A percentile compares a stretch with the other conserved stretches of the same genome.
phyloP scores from a whole-genome alignment of 2,329 filamentous ascomycete genomes.

The Microdochium trichocladiopsis region DNA sequence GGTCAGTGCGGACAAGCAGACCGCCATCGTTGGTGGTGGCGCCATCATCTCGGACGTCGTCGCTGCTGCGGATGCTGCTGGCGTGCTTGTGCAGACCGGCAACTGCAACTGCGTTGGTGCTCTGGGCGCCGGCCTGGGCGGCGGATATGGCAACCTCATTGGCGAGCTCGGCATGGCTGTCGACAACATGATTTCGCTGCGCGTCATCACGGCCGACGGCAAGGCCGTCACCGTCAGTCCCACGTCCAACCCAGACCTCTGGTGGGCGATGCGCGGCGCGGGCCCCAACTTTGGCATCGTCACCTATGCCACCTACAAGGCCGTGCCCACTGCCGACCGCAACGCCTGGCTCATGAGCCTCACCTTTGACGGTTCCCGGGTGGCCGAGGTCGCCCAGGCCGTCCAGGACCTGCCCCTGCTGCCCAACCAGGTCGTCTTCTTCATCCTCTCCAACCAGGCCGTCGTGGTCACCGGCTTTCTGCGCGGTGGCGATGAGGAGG shows the following conservation, averaged over 20 bases:
- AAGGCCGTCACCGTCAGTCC: constrained; percentile 12
- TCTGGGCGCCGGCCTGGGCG: constrained; percentile 12
- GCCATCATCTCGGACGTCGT: neutral
- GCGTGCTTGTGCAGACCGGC: constrained; percentile 8
- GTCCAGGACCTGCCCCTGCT: constrained; percentile 26
- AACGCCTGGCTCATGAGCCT: constrained; percentile 15
- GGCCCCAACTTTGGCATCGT: constrained; percentile 44
- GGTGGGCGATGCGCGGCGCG: constrained; percentile 42
- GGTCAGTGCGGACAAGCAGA: neutral
- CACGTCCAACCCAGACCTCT: constrained; percentile 26
- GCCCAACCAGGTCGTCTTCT: constrained; percentile 24
- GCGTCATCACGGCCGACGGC: constrained; percentile 18
- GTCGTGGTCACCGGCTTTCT: constrained; percentile 20
- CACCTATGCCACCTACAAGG: constrained; percentile 33
- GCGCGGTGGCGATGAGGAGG: constrained; percentile 18
- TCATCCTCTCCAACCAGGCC: constrained; percentile 20
- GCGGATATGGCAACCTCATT: constrained; percentile 9
- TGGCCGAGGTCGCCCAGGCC: constrained; percentile 21
- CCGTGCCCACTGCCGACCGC: constrained; percentile 18
- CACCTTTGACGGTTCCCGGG: constrained; percentile 9
- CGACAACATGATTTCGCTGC: constrained; percentile 24
- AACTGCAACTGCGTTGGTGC: constrained; percentile 18
- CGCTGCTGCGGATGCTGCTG: constrained; percentile 1
- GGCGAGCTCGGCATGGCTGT: constrained; percentile 13
- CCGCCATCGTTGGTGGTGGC: neutral